Evolutionary conservation across 805 yeast species (phyloP).

Genomic region (Priceomyces castillae): DNA sequence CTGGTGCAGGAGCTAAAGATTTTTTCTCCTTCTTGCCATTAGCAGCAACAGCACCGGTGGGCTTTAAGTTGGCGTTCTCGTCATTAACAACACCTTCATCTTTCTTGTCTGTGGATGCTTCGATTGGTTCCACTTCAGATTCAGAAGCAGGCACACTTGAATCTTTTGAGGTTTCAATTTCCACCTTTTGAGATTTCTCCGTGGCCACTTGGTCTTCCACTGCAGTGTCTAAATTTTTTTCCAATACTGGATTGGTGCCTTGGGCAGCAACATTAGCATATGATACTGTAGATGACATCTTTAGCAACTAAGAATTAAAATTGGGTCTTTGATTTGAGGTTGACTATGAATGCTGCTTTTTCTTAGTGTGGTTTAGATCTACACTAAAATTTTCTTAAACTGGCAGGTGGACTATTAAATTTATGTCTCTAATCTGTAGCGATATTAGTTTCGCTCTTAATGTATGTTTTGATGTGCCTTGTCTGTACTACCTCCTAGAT

Average conservation of each 20-base stretch:
- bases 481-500: background rate
- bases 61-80: conserved; percentile 4
- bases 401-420: background rate
- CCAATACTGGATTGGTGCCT: conserved; percentile 16
- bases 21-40: conserved; percentile 27
- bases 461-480: background rate
- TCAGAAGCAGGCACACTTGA: background rate
- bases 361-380: background rate
- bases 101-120: background rate
- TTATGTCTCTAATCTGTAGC: background rate
- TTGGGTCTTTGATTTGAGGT: background rate
- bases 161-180: background rate
- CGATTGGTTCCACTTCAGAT: background rate
- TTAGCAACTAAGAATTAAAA: background rate
- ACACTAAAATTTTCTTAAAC: background rate
- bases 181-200: background rate
- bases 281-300: conserved; percentile 29
- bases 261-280: conserved; percentile 44
- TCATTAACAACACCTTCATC: background rate
- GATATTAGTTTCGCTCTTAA: background rate
- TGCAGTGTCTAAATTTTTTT: conserved; percentile 9
- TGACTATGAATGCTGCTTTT: background rate
- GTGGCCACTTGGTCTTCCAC: background rate
- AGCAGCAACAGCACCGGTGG: conserved; percentile 9
- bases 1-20: conserved; percentile 45